Percentiles rank a stretch among this genome's conserved stretches.
Evolutionary conservation across 306 rosid species (phyloP).

Genomic region (Nissolia schottii): DNA sequence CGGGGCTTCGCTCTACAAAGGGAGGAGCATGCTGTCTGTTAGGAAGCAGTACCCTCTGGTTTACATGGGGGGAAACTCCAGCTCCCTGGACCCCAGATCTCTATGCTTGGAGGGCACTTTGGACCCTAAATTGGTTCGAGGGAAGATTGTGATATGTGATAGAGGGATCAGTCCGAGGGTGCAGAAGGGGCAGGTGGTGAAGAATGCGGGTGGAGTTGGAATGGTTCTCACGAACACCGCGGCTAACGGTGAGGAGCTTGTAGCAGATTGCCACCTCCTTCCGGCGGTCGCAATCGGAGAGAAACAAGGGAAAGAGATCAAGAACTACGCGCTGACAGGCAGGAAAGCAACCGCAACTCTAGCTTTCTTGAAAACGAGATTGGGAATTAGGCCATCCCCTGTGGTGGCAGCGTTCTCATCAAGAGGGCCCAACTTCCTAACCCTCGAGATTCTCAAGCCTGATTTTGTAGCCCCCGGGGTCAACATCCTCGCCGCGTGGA

Average conservation of each 20-base stretch:
- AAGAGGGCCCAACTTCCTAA: slow-evolving; percentile 81
- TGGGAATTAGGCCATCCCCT: slow-evolving; percentile 84
- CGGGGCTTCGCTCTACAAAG: slow-evolving; percentile 66
- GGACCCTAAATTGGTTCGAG: slow-evolving; percentile 41
- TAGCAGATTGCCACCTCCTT: slow-evolving; percentile 81
- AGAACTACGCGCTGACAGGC: slow-evolving; percentile 49
- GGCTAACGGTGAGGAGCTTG: slow-evolving; percentile 80
- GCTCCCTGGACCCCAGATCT: slow-evolving; percentile 36
- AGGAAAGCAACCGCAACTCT: slow-evolving; percentile 57
- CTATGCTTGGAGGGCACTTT: slow-evolving; percentile 50
- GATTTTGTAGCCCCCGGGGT: slow-evolving; percentile 95
- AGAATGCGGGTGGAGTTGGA: slow-evolving; percentile 83
- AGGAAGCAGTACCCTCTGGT: slow-evolving; percentile 48
- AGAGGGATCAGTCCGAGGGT: slow-evolving; percentile 90
- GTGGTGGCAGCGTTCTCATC: slow-evolving; percentile 97
- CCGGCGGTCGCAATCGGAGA: slow-evolving; percentile 90
- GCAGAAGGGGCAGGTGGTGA: slow-evolving; percentile 89
- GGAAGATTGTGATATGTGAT: slow-evolving; percentile 91
- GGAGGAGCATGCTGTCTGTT: slow-evolving; percentile 13
- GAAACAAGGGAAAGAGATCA: slow-evolving; percentile 59
- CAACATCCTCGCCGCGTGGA: slow-evolving; percentile 99
- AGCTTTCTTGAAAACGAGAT: slow-evolving; percentile 56
- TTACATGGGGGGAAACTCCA: slow-evolving; percentile 34
- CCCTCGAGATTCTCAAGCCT: slow-evolving; percentile 78
- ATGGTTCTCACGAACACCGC: slow-evolving; percentile 84